Percentiles rank a stretch among this genome's conserved stretches.
These are phyloP conservation scores for Chloropicon primus DNA, from an alignment of 139 green algal genomes.

Conservation along the genomic window DNA sequence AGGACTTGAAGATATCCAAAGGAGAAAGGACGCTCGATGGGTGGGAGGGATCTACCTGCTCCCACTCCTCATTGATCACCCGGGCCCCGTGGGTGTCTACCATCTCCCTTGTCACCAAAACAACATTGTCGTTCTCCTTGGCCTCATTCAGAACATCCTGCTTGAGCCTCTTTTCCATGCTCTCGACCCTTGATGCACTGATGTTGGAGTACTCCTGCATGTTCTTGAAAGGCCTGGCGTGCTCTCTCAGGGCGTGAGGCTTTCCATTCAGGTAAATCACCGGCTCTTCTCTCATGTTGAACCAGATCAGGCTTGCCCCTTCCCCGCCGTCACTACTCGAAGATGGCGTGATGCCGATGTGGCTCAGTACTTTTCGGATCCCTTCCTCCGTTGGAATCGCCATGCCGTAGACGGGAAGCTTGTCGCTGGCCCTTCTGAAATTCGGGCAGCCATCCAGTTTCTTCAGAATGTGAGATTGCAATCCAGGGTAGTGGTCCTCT, in stretches of 20 bases:
- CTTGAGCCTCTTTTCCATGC: conserved; percentile 83
- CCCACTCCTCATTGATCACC: conserved; percentile 14
- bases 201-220: conserved; percentile 89
- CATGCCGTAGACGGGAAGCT: conserved; percentile 63
- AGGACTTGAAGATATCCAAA: conserved; percentile 38
- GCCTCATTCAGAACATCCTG: conserved; percentile 71
- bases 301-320: conserved; percentile 44
- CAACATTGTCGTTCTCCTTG: conserved; percentile 27
- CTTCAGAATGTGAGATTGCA: conserved; percentile 25
- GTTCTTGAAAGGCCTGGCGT: conserved; percentile 80
- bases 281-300: conserved; percentile 92
- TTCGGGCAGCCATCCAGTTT: conserved; percentile 49
- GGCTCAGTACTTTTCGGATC: conserved; percentile 48
- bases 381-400: conserved; percentile 78
- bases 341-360: conserved; percentile 18
- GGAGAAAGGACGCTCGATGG: conserved; percentile 50
- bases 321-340: neutral
- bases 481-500: conserved; percentile 71
- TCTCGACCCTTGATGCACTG: conserved; percentile 52
- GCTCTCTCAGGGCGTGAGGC: conserved; percentile 85
- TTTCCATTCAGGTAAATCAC: conserved; percentile 85
- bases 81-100: conserved; percentile 1
- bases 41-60: conserved; percentile 27
- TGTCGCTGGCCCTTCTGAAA: conserved; percentile 36
- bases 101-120: conserved; percentile 68